Base-by-base conservation (phyloP, 768 basidiomycete genomes). In the Pisolithus orientalis region DNA sequence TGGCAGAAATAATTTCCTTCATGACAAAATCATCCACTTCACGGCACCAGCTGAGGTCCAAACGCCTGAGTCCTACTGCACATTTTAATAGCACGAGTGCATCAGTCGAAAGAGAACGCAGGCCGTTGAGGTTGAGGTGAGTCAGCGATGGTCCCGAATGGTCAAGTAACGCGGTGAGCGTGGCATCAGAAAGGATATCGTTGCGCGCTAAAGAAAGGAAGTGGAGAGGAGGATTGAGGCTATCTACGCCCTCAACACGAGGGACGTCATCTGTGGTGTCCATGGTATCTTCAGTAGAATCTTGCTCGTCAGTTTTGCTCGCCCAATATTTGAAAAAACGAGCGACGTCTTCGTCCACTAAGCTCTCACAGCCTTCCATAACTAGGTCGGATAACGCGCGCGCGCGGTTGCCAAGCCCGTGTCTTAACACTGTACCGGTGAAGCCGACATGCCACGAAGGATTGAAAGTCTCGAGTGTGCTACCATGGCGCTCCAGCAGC, bases 21-120 rank as follows among this genome's bases (percentile, higher is more conserved):
- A 97, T 70, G 3, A 87, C 75, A 61, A 87, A 94, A 67, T 98
- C 87, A 53, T 94, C 86, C 39, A 89, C 75, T 21, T 79, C 77
- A 45, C 94, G 72, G 59, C 93, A 93, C 80, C 87, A 98, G 1
- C 94, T 87, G 2, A 94, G 68, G 62, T 98, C 89, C 39, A 97
- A 55, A 62, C 71, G 76, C 59, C 64, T 69, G 62, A 95, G 55
- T 34, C 75, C 69, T 3, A 57, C 62, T 14, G 67, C 73, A 9
- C 37, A 65, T 71, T 64, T 62, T 40, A 67, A 63, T 24, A 70
- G 61, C 11, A 59, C 69, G 28, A 88, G 64, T 2, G 71, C 66
- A 11, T 80, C 79, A 32, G 75, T 72, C 0, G 76, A 73, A 0
- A 80, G 74, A 4, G 77, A 78, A 62, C 85, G 85, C 82, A 88